Conservation (phyloP, 495 filamentous ascomycete genomes). For the Tuber brumale region DNA sequence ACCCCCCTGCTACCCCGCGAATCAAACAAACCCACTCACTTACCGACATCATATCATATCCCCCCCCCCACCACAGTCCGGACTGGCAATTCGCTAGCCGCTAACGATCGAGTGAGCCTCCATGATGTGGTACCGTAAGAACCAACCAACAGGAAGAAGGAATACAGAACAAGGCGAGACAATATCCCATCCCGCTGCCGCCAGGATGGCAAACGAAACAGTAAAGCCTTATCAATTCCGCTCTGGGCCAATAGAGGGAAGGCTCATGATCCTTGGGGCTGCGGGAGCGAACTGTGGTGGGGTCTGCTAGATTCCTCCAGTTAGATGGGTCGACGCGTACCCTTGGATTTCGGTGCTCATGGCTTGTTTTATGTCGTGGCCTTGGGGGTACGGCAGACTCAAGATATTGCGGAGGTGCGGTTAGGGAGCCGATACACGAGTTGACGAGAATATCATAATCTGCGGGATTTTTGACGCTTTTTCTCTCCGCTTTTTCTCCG, state of each 20-base stretch:
- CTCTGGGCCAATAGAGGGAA: constrained; percentile 1
- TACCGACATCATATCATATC: neutral
- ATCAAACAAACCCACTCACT: neutral
- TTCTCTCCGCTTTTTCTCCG: neutral
- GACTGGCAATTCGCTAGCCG: neutral
- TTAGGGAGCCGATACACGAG: neutral
- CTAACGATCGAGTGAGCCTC: neutral
- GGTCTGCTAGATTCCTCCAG: neutral
- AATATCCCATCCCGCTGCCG: neutral
- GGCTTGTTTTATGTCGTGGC: neutral
- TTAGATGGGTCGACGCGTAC: neutral
- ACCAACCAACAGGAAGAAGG: neutral
- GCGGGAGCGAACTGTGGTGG: neutral
- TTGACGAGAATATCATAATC: neutral
- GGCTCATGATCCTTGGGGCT: neutral
- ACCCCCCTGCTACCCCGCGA: neutral
- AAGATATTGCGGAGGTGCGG: neutral
- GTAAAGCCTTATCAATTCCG: neutral
- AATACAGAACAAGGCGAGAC: neutral
- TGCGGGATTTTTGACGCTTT: neutral
- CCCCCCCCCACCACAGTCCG: neutral
- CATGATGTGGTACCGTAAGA: neutral
- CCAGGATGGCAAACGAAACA: neutral
- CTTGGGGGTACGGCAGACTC: neutral
- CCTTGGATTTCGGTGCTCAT: neutral